Evolutionary conservation across 1,284 basidiomycete species (phyloP).

Genomic region (Leccinum pachyderme): DNA sequence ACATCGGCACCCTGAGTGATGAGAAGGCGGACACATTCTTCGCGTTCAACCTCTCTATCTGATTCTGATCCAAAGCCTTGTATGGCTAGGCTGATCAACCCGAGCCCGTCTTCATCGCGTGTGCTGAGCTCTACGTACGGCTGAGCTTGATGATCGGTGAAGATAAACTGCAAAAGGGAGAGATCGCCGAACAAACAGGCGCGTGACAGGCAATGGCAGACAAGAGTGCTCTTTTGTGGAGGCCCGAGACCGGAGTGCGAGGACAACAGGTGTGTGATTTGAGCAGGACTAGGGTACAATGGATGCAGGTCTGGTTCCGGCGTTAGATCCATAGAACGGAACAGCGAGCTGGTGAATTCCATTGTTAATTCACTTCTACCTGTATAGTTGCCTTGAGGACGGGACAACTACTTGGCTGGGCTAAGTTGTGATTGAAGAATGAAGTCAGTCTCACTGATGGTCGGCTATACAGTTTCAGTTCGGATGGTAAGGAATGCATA

Average conservation of each 20-base stretch:
- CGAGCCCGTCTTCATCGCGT: conserved; percentile 82
- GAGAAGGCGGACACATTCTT: conserved; percentile 83
- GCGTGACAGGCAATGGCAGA: conserved; percentile 68
- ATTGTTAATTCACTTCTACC: conserved; percentile 11
- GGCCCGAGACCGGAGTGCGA: conserved; percentile 65
- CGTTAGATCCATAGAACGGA: conserved; percentile 46
- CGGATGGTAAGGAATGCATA: conserved; percentile 17
- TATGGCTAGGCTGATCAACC: conserved; percentile 76
- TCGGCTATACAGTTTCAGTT: conserved; percentile 16
- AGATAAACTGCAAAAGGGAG: conserved; percentile 65
- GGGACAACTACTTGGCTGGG: conserved; percentile 2
- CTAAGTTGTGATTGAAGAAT: conserved; percentile 3
- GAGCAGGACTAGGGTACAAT: conserved; percentile 65
- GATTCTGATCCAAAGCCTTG: conserved; percentile 80
- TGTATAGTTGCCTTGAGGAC: conserved; percentile 4
- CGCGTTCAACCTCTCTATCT: conserved; percentile 81
- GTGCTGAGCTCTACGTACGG: conserved; percentile 62
- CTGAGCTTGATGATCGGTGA: conserved; percentile 69
- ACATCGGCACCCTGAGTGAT: conserved; percentile 79
- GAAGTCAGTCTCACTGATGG: conserved; percentile 8
- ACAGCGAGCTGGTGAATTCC: conserved; percentile 6
- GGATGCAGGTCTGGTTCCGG: conserved; percentile 77
- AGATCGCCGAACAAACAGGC: conserved; percentile 77
- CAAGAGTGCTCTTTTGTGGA: conserved; percentile 63
- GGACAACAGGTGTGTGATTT: conserved; percentile 61